Percentiles rank a stretch among this genome's conserved stretches.
Conservation (phyloP, 208 protist species). For the Trypanosoma scelopori region DNA sequence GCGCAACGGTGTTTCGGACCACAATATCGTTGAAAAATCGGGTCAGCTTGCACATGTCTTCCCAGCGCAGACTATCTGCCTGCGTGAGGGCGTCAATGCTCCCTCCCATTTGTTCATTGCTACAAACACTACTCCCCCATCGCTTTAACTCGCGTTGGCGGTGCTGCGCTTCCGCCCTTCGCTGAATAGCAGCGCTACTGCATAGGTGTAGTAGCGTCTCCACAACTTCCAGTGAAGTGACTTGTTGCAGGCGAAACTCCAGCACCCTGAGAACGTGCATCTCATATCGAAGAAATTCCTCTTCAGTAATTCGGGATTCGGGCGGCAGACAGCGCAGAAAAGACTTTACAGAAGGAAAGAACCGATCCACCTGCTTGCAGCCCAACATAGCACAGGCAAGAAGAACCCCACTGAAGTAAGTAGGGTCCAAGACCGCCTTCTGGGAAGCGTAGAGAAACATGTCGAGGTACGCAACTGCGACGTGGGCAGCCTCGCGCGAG, state of each 20-base stretch:
- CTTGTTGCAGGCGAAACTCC: constrained; percentile 26
- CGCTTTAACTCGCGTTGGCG: constrained; percentile 8
- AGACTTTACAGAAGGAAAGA: constrained; percentile 55
- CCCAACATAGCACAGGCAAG: constrained; percentile 72
- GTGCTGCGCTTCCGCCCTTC: constrained; percentile 27
- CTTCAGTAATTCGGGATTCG: constrained; percentile 34
- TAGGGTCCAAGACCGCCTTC: constrained; percentile 16
- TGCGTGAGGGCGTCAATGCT: not conserved
- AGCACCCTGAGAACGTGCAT: constrained; percentile 29
- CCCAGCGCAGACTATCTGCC: constrained; percentile 7
- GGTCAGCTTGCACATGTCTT: constrained; percentile 17
- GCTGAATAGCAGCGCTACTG: constrained; percentile 34
- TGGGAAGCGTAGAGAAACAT: constrained; percentile 48
- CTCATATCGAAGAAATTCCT: constrained; percentile 60
- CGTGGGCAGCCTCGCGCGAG: constrained; percentile 63
- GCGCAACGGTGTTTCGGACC: constrained; percentile 16
- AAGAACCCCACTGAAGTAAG: constrained; percentile 74
- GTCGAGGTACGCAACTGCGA: constrained; percentile 65
- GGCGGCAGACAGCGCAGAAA: constrained; percentile 53
- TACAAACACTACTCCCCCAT: not conserved
- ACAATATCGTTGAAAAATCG: constrained; percentile 25
- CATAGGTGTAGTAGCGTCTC: constrained; percentile 54
- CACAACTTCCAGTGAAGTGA: constrained; percentile 49
- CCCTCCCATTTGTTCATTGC: not conserved
- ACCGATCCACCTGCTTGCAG: constrained; percentile 76